phyloP scores from a whole-genome alignment of 2,329 filamentous ascomycete species.

The Colletotrichum cuscutae region DNA sequence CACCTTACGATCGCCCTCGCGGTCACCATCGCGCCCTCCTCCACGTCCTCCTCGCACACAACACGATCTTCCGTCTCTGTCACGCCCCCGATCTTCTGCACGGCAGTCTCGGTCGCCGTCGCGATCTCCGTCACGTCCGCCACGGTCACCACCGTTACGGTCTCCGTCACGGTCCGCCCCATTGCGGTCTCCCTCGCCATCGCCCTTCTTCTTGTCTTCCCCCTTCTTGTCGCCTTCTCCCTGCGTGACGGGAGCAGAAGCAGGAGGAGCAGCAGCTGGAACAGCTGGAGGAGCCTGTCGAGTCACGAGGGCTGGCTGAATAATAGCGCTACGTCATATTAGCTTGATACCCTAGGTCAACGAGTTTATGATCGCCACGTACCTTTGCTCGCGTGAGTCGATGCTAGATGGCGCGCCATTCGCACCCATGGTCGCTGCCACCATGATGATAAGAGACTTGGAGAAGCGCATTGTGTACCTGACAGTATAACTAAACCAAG shows the following conservation, averaged over 20 bases:
- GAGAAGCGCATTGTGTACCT: constrained; percentile 28
- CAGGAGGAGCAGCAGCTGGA: not conserved
- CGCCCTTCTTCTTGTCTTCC: not conserved
- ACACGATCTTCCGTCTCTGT: constrained; percentile 16
- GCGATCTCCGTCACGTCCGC: constrained; percentile 1
- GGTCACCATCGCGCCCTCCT: not conserved
- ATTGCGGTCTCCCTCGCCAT: not conserved
- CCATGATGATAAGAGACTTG: constrained; percentile 31
- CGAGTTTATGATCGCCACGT: not conserved
- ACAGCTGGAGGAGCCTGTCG: constrained; percentile 9
- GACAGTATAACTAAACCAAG: not conserved
- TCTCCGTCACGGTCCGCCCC: not conserved
- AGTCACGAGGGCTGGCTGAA: not conserved
- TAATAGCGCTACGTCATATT: constrained; percentile 4
- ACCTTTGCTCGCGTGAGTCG: constrained; percentile 19
- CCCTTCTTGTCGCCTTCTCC: not conserved
- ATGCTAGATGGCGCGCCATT: constrained; percentile 24
- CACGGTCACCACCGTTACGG: constrained; percentile 1
- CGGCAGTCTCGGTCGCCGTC: constrained; percentile 3
- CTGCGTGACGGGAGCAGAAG: not conserved
- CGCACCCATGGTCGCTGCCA: constrained; percentile 29
- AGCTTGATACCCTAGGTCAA: not conserved
- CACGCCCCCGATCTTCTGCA: constrained; percentile 9
- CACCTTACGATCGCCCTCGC: not conserved
- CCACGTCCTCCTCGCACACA: not conserved